phyloP scores from a whole-genome alignment of 805 yeast species.

The Maudiozyma barnettii region DNA sequence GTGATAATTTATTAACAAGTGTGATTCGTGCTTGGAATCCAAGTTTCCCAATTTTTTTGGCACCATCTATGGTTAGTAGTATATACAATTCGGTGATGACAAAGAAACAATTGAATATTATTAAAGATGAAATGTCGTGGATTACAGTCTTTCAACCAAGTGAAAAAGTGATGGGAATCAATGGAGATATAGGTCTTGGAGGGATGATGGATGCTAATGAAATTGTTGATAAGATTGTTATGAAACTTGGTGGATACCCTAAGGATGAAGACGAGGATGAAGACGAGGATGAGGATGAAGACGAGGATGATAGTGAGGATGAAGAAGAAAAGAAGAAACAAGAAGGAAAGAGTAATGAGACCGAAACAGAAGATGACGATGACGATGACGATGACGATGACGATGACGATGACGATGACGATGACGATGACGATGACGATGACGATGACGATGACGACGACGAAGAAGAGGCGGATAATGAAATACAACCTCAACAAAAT shows the following conservation, averaged over 20 bases:
- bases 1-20: conserved; percentile 83
- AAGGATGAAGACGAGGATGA: conserved; percentile 40
- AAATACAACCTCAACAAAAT: neutral
- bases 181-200: conserved; percentile 97
- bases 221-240: conserved; percentile 73
- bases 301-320: conserved; percentile 26
- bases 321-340: conserved; percentile 22
- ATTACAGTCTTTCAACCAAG: conserved; percentile 83
- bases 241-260: conserved; percentile 56
- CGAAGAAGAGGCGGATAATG: neutral
- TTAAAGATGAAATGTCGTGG: conserved; percentile 89
- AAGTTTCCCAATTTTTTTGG: conserved; percentile 73
- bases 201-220: conserved; percentile 98
- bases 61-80: conserved; percentile 91
- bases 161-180: conserved; percentile 83
- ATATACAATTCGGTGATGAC: conserved; percentile 86
- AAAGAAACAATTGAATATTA: conserved; percentile 63
- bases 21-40: conserved; percentile 96
- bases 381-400: conserved; percentile 38
- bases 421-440: conserved; percentile 1
- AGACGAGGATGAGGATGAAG: conserved; percentile 33
- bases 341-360: conserved; percentile 20
- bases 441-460: neutral
- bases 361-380: conserved; percentile 34
- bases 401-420: conserved; percentile 5